Evolutionary conservation across 345 rosid species (phyloP).

Genomic region (Atalantia buxifolia): DNA sequence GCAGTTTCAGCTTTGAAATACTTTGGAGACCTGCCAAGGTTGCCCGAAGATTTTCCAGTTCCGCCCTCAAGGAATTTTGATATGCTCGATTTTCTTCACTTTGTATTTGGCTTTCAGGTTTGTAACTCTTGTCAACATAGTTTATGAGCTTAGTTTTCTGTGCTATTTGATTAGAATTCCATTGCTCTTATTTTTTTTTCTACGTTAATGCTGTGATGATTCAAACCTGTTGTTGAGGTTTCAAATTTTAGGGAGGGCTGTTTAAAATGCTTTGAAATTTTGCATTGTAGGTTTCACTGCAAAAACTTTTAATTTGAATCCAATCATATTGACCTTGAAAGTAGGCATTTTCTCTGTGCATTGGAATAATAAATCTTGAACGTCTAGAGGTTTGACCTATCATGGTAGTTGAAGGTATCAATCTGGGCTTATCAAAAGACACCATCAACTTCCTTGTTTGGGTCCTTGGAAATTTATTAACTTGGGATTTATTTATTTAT

Average conservation of each 20-base stretch:
- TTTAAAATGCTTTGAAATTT: background rate
- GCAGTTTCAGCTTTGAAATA: conserved; percentile 71
- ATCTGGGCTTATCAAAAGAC: background rate
- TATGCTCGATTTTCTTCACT: conserved; percentile 86
- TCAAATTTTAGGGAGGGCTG: background rate
- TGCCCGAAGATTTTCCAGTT: conserved; percentile 66
- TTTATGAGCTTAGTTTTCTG: background rate
- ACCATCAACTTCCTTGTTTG: background rate
- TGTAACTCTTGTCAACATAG: conserved; percentile 18
- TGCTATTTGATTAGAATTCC: background rate
- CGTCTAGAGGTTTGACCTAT: background rate
- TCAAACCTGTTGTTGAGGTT: background rate
- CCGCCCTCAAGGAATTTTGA: conserved; percentile 73
- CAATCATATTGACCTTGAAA: background rate
- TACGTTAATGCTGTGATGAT: background rate
- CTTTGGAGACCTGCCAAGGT: conserved; percentile 59
- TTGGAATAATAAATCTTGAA: background rate
- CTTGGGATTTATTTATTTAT: background rate
- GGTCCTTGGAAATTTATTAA: background rate
- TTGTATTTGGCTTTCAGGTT: conserved; percentile 95
- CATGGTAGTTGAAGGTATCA: background rate
- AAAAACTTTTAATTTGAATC: background rate
- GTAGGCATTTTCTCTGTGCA: background rate
- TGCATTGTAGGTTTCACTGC: background rate
- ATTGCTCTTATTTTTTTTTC: background rate